These are phyloP conservation scores for Beta corolliflora DNA, from an alignment of 179 eudicot genomes.

Conservation along the genomic window DNA sequence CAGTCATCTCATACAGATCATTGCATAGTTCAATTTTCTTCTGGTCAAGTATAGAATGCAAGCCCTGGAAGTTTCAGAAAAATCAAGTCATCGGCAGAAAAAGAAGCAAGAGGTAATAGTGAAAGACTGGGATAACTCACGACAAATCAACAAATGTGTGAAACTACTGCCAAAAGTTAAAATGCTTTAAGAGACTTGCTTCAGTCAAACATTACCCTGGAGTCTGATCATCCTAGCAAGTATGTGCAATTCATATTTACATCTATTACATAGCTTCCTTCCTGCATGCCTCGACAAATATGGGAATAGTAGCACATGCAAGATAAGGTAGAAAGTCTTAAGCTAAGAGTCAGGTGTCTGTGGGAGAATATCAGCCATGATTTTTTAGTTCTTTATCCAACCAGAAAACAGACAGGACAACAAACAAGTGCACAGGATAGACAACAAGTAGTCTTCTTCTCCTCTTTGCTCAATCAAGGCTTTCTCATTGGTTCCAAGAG, in stretches of 20 bases:
- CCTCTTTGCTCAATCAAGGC: background rate
- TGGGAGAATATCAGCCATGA: background rate
- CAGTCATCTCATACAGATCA: constrained; percentile 72
- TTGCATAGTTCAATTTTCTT: constrained; percentile 63
- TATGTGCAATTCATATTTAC: background rate
- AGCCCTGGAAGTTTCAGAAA: constrained; percentile 61
- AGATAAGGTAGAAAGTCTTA: background rate
- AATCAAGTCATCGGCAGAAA: constrained; percentile 10
- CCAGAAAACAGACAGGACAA: background rate
- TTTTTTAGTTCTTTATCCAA: background rate
- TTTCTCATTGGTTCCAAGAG: background rate
- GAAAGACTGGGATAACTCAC: background rate
- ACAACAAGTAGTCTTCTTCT: background rate
- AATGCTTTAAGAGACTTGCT: background rate
- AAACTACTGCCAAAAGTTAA: background rate
- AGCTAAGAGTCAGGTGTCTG: background rate
- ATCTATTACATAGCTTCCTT: background rate
- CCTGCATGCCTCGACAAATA: background rate
- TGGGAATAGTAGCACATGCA: background rate
- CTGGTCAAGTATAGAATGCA: constrained; percentile 59
- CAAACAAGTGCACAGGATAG: background rate
- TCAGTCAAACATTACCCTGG: background rate
- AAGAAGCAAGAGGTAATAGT: background rate
- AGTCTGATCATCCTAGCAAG: background rate
- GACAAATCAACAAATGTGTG: background rate